phyloP scores from a whole-genome alignment of 169 alveolate species.

The Blepharisma undulans region DNA sequence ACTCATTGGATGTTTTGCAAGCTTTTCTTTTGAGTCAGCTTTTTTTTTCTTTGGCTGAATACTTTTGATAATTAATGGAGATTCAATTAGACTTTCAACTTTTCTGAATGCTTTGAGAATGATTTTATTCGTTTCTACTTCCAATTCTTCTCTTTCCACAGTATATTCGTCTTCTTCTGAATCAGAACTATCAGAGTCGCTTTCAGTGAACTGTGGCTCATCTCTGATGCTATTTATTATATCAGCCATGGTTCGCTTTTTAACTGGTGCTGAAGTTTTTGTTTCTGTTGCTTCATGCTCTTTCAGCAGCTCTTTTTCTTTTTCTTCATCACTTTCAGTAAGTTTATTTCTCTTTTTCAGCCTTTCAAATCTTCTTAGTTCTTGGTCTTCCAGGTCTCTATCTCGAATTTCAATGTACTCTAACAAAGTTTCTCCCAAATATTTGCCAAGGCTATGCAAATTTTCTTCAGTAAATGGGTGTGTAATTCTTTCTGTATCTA shows the following conservation, averaged over 20 bases:
- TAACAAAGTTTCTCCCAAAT: not conserved
- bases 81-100: not conserved
- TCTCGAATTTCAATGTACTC: not conserved
- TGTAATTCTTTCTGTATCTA: not conserved
- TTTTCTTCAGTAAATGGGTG: slow-evolving; percentile 11
- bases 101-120: not conserved
- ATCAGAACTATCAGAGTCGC: not conserved
- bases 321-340: not conserved
- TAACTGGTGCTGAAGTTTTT: not conserved
- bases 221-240: not conserved
- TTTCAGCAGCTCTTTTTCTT: not conserved
- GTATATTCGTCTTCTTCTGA: not conserved
- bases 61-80: not conserved
- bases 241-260: not conserved
- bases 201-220: not conserved
- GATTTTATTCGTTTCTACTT: not conserved
- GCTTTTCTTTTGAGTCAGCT: not conserved
- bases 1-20: not conserved
- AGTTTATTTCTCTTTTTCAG: not conserved
- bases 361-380: not conserved
- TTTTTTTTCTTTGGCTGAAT: not conserved
- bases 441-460: not conserved
- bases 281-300: not conserved
- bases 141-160: not conserved
- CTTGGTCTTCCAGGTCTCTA: not conserved